These are phyloP conservation scores for Mycena kentingensis DNA, from an alignment of 768 basidiomycete species.

Conservation along the genomic window DNA sequence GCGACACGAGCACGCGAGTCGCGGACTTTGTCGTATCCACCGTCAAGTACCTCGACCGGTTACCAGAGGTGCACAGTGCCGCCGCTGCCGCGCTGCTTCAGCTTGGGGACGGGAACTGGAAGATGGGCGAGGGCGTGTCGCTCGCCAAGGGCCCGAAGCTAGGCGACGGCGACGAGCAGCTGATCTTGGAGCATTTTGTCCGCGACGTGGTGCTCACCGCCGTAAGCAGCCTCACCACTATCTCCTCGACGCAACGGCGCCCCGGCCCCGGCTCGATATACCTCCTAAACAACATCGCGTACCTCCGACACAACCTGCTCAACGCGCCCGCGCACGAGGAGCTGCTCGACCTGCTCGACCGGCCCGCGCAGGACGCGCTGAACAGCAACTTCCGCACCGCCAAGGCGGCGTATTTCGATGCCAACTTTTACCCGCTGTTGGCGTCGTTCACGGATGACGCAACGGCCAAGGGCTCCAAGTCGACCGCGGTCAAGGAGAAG, in stretches of 20 bases:
- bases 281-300: constrained; percentile 77
- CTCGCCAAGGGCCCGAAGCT: constrained; percentile 52
- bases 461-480: constrained; percentile 44
- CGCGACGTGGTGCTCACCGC: constrained; percentile 77
- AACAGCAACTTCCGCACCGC: constrained; percentile 76
- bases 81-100: constrained; percentile 65
- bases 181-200: constrained; percentile 73
- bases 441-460: constrained; percentile 66
- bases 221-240: constrained; percentile 57
- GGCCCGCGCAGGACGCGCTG: constrained; percentile 61
- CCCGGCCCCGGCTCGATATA: constrained; percentile 75
- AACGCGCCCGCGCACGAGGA: constrained; percentile 49
- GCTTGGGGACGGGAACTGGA: constrained; percentile 89
- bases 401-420: constrained; percentile 82
- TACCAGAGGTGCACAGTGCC: constrained; percentile 71
- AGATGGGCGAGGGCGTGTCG: constrained; percentile 82
- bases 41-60: constrained; percentile 64
- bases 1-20: constrained; percentile 64
- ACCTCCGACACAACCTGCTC: constrained; percentile 63
- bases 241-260: constrained; percentile 62
- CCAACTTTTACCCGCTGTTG: constrained; percentile 79
- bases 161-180: constrained; percentile 56
- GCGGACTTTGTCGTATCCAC: constrained; percentile 64
- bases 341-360: constrained; percentile 56
- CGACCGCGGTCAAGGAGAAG: constrained; percentile 74